phyloP scores from a whole-genome alignment of 2,329 filamentous ascomycete species.

The Fusarium bactridioides region DNA sequence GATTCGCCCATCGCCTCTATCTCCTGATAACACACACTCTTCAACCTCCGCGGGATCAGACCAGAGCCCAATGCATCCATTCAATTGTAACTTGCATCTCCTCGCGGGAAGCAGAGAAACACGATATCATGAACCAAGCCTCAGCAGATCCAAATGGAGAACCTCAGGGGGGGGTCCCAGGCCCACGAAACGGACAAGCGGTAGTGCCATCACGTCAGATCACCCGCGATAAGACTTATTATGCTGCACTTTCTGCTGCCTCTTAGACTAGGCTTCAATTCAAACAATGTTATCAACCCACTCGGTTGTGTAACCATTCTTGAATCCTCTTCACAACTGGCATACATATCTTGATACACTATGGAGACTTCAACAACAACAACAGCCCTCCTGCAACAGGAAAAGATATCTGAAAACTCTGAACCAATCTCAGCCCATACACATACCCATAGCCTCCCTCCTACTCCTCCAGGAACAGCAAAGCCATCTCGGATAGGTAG shows the following conservation, averaged over 20 bases:
- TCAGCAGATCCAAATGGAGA: constrained; percentile 17
- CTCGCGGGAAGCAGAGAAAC: constrained; percentile 37
- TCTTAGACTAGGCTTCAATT: not conserved
- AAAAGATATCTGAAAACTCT: constrained; percentile 14
- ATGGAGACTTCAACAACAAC: constrained; percentile 37
- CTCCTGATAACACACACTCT: constrained; percentile 29
- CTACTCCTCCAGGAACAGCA: constrained; percentile 51
- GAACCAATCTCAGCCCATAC: constrained; percentile 11
- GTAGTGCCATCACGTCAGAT: constrained; percentile 19
- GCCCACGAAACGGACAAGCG: constrained; percentile 8
- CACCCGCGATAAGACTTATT: constrained; percentile 18
- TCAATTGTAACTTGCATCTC: constrained; percentile 42
- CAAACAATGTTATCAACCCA: not conserved
- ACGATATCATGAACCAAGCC: constrained; percentile 24
- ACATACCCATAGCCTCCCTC: constrained; percentile 45
- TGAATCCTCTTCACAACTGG: not conserved
- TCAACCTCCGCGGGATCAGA: constrained; percentile 40
- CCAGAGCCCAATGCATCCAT: constrained; percentile 26
- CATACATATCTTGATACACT: not conserved
- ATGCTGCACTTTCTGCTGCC: constrained; percentile 9
- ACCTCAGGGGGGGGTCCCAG: not conserved
- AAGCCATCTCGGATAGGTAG: constrained; percentile 49
- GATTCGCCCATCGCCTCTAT: constrained; percentile 36
- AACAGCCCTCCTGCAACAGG: constrained; percentile 13
- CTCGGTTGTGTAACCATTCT: not conserved